Conservation (phyloP, 768 basidiomycete genomes). For the Tricholoma saponaceum region DNA sequence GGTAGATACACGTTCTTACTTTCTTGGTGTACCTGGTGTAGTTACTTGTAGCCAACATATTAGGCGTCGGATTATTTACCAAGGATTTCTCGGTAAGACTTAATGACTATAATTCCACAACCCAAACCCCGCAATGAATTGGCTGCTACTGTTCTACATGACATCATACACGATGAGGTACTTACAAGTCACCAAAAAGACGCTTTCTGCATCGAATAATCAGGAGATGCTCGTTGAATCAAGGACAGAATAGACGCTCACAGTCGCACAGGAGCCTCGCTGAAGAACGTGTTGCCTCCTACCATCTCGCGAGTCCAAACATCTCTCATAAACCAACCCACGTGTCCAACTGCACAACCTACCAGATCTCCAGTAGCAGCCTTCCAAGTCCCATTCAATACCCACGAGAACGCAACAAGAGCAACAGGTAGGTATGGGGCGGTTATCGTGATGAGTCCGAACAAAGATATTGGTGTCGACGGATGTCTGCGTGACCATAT, state of each 20-base stretch:
- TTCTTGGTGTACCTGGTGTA: neutral
- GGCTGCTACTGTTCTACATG: neutral
- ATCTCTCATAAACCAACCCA: slow-evolving; percentile 81
- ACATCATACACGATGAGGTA: neutral
- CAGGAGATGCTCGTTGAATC: neutral
- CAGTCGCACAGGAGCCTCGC: slow-evolving; percentile 67
- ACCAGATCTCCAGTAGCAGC: slow-evolving; percentile 79
- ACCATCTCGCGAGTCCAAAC: slow-evolving; percentile 88
- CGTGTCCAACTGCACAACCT: slow-evolving; percentile 84
- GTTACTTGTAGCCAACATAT: neutral
- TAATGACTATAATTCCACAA: neutral
- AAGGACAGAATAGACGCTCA: slow-evolving; percentile 36
- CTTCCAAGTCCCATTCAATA: slow-evolving; percentile 77
- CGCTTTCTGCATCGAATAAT: slow-evolving; percentile 44
- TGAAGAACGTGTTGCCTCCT: slow-evolving; percentile 68
- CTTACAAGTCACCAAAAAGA: slow-evolving; percentile 55
- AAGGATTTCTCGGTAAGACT: too few species aligned
- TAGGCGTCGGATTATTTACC: neutral
- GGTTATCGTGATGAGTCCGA: slow-evolving; percentile 91
- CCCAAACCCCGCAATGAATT: neutral
- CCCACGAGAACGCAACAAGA: slow-evolving; percentile 83
- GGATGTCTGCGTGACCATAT: slow-evolving; percentile 96
- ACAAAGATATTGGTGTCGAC: slow-evolving; percentile 91
- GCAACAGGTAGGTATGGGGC: slow-evolving; percentile 94
- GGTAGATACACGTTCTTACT: neutral